Percentiles rank a stretch among this genome's conserved stretches.
phyloP scores from a whole-genome alignment of 2,329 filamentous ascomycete species.

The Fusarium paranaense region DNA sequence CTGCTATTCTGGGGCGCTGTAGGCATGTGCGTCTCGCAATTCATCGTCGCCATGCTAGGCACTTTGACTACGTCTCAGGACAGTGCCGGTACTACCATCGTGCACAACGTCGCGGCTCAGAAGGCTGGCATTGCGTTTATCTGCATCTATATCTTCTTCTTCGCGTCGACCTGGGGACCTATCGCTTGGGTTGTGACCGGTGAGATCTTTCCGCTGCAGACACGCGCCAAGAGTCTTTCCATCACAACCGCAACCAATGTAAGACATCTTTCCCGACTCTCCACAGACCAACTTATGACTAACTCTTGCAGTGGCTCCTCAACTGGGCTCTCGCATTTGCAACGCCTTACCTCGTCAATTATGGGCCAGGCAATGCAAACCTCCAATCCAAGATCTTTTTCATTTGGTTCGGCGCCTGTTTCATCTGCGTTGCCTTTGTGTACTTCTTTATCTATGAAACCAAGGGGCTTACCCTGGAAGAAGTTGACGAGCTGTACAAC shows the following conservation, averaged over 20 bases:
- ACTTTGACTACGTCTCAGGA: constrained; percentile 65
- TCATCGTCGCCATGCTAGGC: constrained; percentile 68
- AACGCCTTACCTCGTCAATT: constrained; percentile 84
- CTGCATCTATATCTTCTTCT: constrained; percentile 81
- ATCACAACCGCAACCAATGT: constrained; percentile 77
- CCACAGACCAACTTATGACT: background rate
- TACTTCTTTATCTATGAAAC: constrained; percentile 76
- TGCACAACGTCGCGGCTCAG: constrained; percentile 55
- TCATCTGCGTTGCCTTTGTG: constrained; percentile 65
- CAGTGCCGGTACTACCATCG: constrained; percentile 52
- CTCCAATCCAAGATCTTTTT: constrained; percentile 67
- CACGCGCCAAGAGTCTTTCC: constrained; percentile 72
- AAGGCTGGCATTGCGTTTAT: constrained; percentile 49
- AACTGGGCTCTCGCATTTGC: constrained; percentile 79
- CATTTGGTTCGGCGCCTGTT: constrained; percentile 72
- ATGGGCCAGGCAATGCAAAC: constrained; percentile 53
- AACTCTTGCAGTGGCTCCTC: constrained; percentile 64
- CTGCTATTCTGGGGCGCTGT: constrained; percentile 72
- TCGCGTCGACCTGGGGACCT: constrained; percentile 81
- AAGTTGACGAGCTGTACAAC: constrained; percentile 74
- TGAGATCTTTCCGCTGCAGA: constrained; percentile 75
- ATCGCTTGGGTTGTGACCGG: constrained; percentile 76
- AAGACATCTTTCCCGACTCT: background rate
- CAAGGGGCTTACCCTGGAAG: constrained; percentile 78
- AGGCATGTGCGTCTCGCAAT: constrained; percentile 69